Evolutionary conservation across 495 filamentous ascomycete species (phyloP).

Genomic region (Tuber melanosporum): DNA sequence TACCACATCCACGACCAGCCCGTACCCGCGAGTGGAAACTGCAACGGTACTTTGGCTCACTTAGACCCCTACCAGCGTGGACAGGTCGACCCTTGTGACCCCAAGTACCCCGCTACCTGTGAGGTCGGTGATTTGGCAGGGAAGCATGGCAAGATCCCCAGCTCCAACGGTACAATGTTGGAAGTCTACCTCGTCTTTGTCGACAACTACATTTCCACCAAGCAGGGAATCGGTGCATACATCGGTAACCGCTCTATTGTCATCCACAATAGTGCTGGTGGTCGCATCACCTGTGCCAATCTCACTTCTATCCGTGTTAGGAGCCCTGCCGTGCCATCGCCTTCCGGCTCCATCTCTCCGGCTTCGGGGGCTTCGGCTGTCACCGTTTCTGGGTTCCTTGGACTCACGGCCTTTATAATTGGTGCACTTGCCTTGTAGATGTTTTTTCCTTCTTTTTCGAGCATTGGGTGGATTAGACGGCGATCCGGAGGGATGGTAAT

Average conservation of each 20-base stretch:
- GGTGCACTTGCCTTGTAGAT: neutral
- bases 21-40: conserved; percentile 70
- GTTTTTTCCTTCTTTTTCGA: neutral
- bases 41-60: conserved; percentile 63
- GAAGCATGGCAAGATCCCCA: conserved; percentile 65
- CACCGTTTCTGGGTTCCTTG: neutral
- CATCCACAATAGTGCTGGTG: conserved; percentile 65
- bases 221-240: conserved; percentile 55
- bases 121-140: conserved; percentile 78
- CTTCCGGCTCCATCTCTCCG: neutral
- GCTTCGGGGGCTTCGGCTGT: neutral
- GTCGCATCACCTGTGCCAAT: conserved; percentile 65
- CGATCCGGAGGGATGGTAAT: neutral
- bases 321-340: neutral
- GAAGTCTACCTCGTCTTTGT: conserved; percentile 50
- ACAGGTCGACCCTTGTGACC: conserved; percentile 57
- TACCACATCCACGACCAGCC: conserved; percentile 78
- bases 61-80: conserved; percentile 62
- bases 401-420: neutral
- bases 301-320: conserved; percentile 45
- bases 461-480: neutral
- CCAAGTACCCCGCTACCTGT: conserved; percentile 58
- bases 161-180: conserved; percentile 35
- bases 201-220: conserved; percentile 63
- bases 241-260: conserved; percentile 75